phyloP scores from a whole-genome alignment of 148 eudicot species.

The Silene latifolia region DNA sequence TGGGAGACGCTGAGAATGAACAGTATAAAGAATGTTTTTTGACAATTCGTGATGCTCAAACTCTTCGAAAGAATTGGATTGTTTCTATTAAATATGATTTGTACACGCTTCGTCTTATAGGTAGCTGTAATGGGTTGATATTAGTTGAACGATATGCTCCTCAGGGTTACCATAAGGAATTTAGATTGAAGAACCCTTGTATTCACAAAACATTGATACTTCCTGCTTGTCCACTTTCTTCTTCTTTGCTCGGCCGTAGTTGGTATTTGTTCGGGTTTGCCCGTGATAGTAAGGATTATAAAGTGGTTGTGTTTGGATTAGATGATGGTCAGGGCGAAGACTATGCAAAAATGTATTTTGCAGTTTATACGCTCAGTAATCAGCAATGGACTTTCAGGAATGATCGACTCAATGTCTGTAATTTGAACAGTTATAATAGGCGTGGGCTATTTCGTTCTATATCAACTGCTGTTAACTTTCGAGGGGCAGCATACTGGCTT shows the following conservation, averaged over 20 bases:
- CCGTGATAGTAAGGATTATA: not conserved
- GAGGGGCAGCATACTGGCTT: constrained; percentile 3
- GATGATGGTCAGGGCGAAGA: not conserved
- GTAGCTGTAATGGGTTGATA: no score
- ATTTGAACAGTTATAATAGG: not conserved
- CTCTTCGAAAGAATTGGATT: no score
- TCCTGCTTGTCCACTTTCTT: not conserved
- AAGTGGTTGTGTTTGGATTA: not conserved
- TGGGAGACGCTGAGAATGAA: no score
- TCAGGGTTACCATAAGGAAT: no score
- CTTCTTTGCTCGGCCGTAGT: not conserved
- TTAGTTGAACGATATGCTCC: no score
- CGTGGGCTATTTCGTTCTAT: no score
- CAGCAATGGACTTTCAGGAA: not conserved
- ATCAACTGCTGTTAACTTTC: not conserved
- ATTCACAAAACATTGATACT: not conserved
- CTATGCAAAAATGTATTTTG: not conserved
- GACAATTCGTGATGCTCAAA: no score
- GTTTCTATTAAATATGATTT: no score
- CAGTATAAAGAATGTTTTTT: no score
- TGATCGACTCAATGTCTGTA: not conserved
- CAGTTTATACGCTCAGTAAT: not conserved
- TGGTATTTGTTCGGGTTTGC: constrained; percentile 8
- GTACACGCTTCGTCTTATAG: no score
- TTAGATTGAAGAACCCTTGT: constrained; percentile 1